Percentiles rank a stretch among this genome's conserved stretches.
Conservation (phyloP, 192 early-diverging fungal species). For the Backusella australiensis region DNA sequence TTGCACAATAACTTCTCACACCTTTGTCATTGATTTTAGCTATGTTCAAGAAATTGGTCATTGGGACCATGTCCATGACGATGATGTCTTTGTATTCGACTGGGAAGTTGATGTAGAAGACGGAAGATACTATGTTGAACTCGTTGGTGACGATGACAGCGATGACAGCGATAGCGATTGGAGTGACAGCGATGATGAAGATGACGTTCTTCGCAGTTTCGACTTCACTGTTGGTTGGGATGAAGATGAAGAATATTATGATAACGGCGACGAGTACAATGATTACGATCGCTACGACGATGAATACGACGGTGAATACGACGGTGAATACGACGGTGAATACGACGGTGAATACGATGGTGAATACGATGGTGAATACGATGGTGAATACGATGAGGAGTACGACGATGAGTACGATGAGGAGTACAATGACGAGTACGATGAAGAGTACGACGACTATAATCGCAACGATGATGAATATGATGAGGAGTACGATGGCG, state of each 20-base stretch:
- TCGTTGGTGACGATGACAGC: background rate
- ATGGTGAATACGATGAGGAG: background rate
- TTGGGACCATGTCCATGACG: background rate
- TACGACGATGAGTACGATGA: background rate
- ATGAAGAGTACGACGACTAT: background rate
- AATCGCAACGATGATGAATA: background rate
- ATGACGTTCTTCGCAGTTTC: slow-evolving; percentile 1
- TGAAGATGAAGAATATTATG: background rate
- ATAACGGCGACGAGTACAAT: background rate
- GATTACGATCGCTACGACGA: background rate
- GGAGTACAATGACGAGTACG: background rate
- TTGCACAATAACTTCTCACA: background rate
- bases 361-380: background rate
- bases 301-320: background rate
- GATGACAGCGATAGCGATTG: background rate
- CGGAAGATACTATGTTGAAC: background rate
- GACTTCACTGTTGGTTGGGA: background rate
- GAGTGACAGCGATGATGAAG: background rate
- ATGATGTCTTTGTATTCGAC: background rate
- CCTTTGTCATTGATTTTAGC: background rate
- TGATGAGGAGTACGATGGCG: background rate
- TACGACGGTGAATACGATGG: background rate
- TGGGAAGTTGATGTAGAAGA: slow-evolving; percentile 1
- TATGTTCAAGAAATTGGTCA: background rate
- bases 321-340: background rate